Evolutionary conservation across 805 yeast genomes (phyloP), one percentile per base, ranked within the genome.

Genomic region (Clavispora carvajalis): DNA sequence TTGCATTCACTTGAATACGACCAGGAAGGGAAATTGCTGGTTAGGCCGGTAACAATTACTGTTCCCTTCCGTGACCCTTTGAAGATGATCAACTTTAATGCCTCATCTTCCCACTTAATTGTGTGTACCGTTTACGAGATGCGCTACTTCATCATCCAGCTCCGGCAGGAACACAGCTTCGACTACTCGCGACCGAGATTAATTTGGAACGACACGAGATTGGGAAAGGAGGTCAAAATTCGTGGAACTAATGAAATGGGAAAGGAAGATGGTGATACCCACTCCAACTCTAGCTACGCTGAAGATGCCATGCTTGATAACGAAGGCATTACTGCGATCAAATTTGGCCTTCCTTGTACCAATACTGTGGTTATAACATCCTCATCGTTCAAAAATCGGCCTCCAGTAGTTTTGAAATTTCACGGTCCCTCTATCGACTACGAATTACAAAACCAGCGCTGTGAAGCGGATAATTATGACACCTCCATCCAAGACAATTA

Each of bases 61-160:
- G 71, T 86, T 37, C 96, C 97, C 0, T 88, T 87, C 59, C 64
- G 86, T 22, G 97, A 91, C 58, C 95, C 95, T 1, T 78, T 90
- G 29, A 82, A 82, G 47, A 69, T 83, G 3, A 60, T 90, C 8
- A 76, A 79, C 36, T 86, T 90, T 58, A 85, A 95, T 4, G 68
- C 77, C 1, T 82, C 83, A 40, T 85, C 88, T 0, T 64, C 76
- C 3, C 83, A 83, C 51, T 52, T 90, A 24, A 69, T 89, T 3
- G 87, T 95, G 51, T 79, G 91, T 15, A 85, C 93, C 0, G 77
- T 77, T 1, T 62, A 86, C 55, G 96, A 89, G 55, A 77, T 90
- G 7, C 61, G 96, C 34, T 85, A 87, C 57, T 67, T 91, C 56
- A 79, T 85, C 3, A 83, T 91, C 15, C 77, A 82, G 35, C 66